Percentiles rank a stretch among this genome's conserved stretches.
Conservation (phyloP, 2,329 filamentous ascomycete genomes). For the Fusarium sp. region DNA sequence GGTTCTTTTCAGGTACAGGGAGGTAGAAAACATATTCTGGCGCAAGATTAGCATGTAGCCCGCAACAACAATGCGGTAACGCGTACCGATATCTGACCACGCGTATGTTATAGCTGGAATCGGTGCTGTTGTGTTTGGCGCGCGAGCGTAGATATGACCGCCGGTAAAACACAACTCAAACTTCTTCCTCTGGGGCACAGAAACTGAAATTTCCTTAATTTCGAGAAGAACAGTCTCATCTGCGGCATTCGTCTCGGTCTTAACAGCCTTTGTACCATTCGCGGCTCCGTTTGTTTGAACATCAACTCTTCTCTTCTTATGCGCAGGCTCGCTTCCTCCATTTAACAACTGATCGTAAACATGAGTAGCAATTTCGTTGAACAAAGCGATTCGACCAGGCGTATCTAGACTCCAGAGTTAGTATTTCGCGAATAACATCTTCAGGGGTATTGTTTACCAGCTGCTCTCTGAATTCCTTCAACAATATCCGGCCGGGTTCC, state of each 20-base stretch:
- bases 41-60: conserved; percentile 7
- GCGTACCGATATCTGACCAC: conserved; percentile 70
- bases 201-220: conserved; percentile 73
- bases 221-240: conserved; percentile 65
- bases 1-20: conserved; percentile 71
- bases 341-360: conserved; percentile 56
- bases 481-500: conserved; percentile 65
- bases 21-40: conserved; percentile 71
- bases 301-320: conserved; percentile 64
- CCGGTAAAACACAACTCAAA: conserved; percentile 71
- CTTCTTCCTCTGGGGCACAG: conserved; percentile 74
- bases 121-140: conserved; percentile 60
- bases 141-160: conserved; percentile 66
- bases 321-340: conserved; percentile 55
- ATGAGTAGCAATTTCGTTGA: conserved; percentile 65
- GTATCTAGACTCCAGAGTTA: conserved; percentile 54
- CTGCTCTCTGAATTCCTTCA: conserved; percentile 60
- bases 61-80: neutral
- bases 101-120: conserved; percentile 64
- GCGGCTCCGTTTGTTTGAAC: conserved; percentile 43
- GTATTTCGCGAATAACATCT: neutral
- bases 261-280: conserved; percentile 32
- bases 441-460: conserved; percentile 54
- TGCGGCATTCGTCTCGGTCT: conserved; percentile 49
- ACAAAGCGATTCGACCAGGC: conserved; percentile 59